A percentile compares a stretch with the other conserved stretches of the same genome.
Conservation (phyloP, 495 filamentous ascomycete species). For the Aspergillus nanangensis region DNA sequence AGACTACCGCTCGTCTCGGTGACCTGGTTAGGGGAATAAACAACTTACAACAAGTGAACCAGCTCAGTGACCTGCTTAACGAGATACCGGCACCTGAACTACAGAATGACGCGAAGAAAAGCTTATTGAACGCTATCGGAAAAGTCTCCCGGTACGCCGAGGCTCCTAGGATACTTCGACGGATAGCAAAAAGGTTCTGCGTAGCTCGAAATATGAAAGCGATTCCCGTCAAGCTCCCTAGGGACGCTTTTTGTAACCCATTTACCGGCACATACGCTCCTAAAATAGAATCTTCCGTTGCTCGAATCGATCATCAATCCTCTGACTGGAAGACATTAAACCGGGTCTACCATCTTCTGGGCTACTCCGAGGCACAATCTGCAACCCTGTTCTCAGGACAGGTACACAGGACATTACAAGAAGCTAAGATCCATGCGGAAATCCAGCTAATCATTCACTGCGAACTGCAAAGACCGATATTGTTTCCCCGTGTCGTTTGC, state of each 20-base stretch:
- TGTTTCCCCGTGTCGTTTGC: slow-evolving; percentile 11
- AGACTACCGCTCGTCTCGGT: slow-evolving; percentile 2
- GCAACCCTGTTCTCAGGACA: slow-evolving; percentile 12
- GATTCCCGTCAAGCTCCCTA: slow-evolving; percentile 3
- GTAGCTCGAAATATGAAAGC: slow-evolving; percentile 1
- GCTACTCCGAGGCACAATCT: slow-evolving; percentile 11
- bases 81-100: slow-evolving; percentile 2
- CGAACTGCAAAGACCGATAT: slow-evolving; percentile 19
- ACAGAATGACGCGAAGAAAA: not conserved
- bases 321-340: slow-evolving; percentile 10
- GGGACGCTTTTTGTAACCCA: slow-evolving; percentile 1
- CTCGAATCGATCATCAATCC: slow-evolving; percentile 13
- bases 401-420: slow-evolving; percentile 12
- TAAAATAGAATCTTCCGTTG: slow-evolving; percentile 11
- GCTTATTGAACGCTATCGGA: slow-evolving; percentile 5
- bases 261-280: not conserved
- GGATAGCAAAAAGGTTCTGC: slow-evolving; percentile 1
- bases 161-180: slow-evolving; percentile 5
- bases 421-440: slow-evolving; percentile 33
- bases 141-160: slow-evolving; percentile 8
- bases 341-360: slow-evolving; percentile 13
- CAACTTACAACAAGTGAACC: slow-evolving; percentile 3
- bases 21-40: slow-evolving; percentile 7
- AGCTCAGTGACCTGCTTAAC: not conserved
- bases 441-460: slow-evolving; percentile 35